These are phyloP conservation scores for Davidsoniella eucalypti DNA, from an alignment of 2,329 filamentous ascomycete species.

Conservation along the genomic window DNA sequence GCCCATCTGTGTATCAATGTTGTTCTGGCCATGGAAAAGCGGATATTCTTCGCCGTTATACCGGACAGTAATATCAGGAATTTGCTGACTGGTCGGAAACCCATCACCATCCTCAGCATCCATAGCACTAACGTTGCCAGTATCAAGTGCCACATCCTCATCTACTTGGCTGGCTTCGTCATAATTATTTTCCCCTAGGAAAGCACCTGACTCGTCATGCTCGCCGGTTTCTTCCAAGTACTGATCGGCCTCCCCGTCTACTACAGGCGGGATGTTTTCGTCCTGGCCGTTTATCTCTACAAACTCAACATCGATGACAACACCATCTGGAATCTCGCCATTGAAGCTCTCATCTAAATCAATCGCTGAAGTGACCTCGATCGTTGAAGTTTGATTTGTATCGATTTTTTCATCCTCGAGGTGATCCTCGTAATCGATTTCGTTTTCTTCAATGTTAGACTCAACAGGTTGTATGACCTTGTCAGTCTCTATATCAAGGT, in stretches of 20 bases:
- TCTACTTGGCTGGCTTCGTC: slow-evolving; percentile 15
- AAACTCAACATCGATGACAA: slow-evolving; percentile 20
- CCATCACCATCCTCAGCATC: slow-evolving; percentile 15
- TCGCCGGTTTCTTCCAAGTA: slow-evolving; percentile 10
- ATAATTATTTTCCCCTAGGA: slow-evolving; percentile 1
- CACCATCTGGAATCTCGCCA: slow-evolving; percentile 13
- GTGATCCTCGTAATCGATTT: slow-evolving; percentile 14
- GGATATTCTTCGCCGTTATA: slow-evolving; percentile 29
- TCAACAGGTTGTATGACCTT: not conserved
- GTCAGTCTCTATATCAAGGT: slow-evolving; percentile 7
- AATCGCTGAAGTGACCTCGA: slow-evolving; percentile 12
- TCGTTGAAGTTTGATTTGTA: not conserved
- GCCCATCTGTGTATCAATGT: slow-evolving; percentile 20
- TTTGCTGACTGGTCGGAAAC: slow-evolving; percentile 4
- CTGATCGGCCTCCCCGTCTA: not conserved
- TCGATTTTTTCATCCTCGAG: not conserved
- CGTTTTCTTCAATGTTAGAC: slow-evolving; percentile 8
- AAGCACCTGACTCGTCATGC: slow-evolving; percentile 14
- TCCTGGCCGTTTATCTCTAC: slow-evolving; percentile 16
- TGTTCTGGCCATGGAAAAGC: slow-evolving; percentile 20
- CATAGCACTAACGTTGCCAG: slow-evolving; percentile 6
- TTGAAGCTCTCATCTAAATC: slow-evolving; percentile 16
- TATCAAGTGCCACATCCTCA: slow-evolving; percentile 13
- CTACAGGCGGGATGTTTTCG: slow-evolving; percentile 2
- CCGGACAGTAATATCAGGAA: slow-evolving; percentile 25